Evolutionary conservation across 1,284 basidiomycete genomes (phyloP).

Genomic region (Puccinia triticina): DNA sequence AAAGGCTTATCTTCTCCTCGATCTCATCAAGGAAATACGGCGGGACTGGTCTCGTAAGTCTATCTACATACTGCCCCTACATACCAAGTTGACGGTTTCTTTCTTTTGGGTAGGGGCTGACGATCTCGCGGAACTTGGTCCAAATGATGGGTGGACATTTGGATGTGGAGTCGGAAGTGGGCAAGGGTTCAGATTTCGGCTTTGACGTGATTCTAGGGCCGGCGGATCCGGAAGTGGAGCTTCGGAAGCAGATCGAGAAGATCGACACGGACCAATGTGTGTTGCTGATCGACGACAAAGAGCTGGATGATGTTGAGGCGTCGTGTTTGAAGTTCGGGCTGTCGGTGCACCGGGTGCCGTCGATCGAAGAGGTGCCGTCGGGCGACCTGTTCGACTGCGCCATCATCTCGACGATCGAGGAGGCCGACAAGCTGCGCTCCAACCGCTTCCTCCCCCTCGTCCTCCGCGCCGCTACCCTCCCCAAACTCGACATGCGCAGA

Average conservation of each 20-base stretch:
- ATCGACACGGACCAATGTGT: conserved; percentile 51
- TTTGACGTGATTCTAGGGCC: conserved; percentile 45
- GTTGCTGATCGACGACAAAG: conserved; percentile 41
- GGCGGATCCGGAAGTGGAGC: conserved; percentile 30
- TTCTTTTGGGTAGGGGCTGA: conserved; percentile 27
- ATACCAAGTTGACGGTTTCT: conserved; percentile 1
- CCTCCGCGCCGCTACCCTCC: conserved; percentile 36
- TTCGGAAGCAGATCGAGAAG: conserved; percentile 49
- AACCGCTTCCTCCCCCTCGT: conserved; percentile 49
- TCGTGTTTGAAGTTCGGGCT: conserved; percentile 48
- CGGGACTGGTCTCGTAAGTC: conserved; percentile 48
- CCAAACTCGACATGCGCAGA: conserved; percentile 47
- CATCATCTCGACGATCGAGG: conserved; percentile 50
- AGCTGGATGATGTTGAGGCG: conserved; percentile 40
- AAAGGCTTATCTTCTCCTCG: background rate
- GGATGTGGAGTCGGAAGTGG: conserved; percentile 42
- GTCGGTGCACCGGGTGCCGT: conserved; percentile 47
- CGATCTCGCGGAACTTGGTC: conserved; percentile 49
- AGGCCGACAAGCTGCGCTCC: conserved; percentile 47
- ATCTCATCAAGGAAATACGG: conserved; percentile 47
- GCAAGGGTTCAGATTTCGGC: conserved; percentile 43
- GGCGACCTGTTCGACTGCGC: conserved; percentile 51
- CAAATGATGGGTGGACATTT: conserved; percentile 51
- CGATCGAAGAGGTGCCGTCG: conserved; percentile 49
- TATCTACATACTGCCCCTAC: background rate